Conservation (phyloP, 768 basidiomycete species). For the Mycena amicta region DNA sequence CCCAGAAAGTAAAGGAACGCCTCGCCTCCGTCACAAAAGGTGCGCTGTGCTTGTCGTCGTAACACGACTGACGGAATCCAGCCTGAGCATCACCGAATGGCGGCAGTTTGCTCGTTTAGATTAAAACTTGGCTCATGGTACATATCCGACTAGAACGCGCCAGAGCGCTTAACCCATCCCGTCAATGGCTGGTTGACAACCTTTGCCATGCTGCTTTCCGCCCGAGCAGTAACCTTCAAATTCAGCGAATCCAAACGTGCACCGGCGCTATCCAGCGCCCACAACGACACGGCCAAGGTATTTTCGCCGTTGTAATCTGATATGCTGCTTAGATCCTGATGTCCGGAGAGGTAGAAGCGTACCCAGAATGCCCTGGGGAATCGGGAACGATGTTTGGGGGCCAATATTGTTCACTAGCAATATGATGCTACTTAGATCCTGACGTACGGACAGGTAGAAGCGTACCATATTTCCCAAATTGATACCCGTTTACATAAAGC, state of each 20-base stretch:
- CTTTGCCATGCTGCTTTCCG: slow-evolving; percentile 38
- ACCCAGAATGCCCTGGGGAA: slow-evolving; percentile 54
- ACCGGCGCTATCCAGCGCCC: slow-evolving; percentile 44
- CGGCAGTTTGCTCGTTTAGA: too few relatives aligned
- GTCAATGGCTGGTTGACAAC: slow-evolving; percentile 37
- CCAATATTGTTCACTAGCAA: slow-evolving; percentile 44
- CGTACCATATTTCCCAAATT: slow-evolving; percentile 48
- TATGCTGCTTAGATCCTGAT: not conserved
- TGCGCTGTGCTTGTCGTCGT: slow-evolving; percentile 97
- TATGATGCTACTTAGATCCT: not conserved
- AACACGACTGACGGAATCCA: slow-evolving; percentile 95
- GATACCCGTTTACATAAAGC: slow-evolving; percentile 49
- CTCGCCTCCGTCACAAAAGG: not conserved
- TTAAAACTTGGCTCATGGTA: too few relatives aligned
- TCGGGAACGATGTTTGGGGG: slow-evolving; percentile 44
- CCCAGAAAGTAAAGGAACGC: too few relatives aligned
- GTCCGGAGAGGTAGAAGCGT: slow-evolving; percentile 11
- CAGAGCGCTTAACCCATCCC: too few relatives aligned
- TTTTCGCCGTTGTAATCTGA: slow-evolving; percentile 50
- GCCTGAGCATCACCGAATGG: slow-evolving; percentile 98
- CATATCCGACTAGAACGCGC: too few relatives aligned
- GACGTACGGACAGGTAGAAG: not conserved
- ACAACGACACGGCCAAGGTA: slow-evolving; percentile 51
- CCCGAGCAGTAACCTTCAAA: slow-evolving; percentile 40
- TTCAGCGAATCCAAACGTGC: slow-evolving; percentile 43